Conservation (phyloP, 345 rosid species). For the Salix dunnii region DNA sequence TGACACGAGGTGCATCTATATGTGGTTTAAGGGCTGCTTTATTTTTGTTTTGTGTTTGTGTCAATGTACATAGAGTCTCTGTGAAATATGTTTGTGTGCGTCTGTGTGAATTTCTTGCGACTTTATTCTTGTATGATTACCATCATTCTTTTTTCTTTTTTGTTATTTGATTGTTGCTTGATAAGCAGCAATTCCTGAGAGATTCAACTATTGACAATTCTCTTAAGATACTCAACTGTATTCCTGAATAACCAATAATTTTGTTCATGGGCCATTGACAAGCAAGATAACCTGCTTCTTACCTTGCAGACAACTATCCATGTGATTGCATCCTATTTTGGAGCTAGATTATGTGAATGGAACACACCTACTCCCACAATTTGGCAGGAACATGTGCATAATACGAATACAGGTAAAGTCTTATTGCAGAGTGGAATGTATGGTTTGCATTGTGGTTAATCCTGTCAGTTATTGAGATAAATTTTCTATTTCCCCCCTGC, state of each 20-base stretch:
- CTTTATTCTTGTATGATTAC: no score
- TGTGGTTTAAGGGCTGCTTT: not conserved
- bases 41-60: not conserved
- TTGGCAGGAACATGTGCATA: slow-evolving; percentile 86
- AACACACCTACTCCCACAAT: slow-evolving; percentile 84
- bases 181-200: not conserved
- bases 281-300: not conserved
- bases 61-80: no score
- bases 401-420: slow-evolving; percentile 55
- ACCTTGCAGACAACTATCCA: slow-evolving; percentile 57
- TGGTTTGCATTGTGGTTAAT: not conserved
- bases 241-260: not conserved
- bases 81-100: not conserved
- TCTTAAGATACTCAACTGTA: not conserved
- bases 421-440: not conserved
- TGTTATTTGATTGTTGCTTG: not conserved
- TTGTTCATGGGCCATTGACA: not conserved
- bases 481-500: not conserved
- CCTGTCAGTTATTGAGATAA: not conserved
- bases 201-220: not conserved
- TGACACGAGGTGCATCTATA: not conserved
- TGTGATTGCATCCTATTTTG: slow-evolving; percentile 66
- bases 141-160: not conserved
- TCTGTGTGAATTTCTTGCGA: not conserved
- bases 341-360: slow-evolving; percentile 82